Percentiles rank a stretch among this genome's conserved stretches.
Evolutionary conservation across 169 alveolate genomes (phyloP).

Genomic region (Theileria equi): DNA sequence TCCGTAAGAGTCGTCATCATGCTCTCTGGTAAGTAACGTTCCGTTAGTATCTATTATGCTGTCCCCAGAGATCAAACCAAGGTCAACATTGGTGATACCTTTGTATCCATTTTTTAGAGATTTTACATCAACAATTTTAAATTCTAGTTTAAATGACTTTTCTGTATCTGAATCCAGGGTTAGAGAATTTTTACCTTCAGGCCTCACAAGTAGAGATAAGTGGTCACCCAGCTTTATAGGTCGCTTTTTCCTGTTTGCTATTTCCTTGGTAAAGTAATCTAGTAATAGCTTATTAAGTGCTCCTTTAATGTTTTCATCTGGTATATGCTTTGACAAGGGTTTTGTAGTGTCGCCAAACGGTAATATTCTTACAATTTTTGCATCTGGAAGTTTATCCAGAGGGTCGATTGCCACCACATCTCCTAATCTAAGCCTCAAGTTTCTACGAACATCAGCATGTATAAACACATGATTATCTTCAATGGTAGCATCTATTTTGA

Average conservation of each 20-base stretch:
- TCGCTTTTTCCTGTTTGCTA: constrained; percentile 32
- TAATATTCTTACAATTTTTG: constrained; percentile 29
- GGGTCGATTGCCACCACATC: constrained; percentile 55
- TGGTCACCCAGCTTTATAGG: constrained; percentile 65
- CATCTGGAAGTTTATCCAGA: constrained; percentile 35
- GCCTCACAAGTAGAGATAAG: constrained; percentile 33
- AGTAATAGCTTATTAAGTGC: constrained; percentile 44
- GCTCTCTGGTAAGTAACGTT: constrained; percentile 59
- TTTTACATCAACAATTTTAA: constrained; percentile 60
- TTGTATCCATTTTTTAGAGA: constrained; percentile 34
- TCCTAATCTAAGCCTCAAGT: constrained; percentile 57
- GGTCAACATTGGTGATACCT: constrained; percentile 40
- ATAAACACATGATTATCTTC: constrained; percentile 30
- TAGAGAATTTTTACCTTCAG: constrained; percentile 27
- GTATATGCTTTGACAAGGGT: constrained; percentile 30
- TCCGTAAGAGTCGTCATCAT: constrained; percentile 67
- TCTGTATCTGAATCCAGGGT: constrained; percentile 14
- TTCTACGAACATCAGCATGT: constrained; percentile 53
- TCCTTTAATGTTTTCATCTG: background rate
- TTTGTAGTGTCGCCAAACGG: constrained; percentile 53
- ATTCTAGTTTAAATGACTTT: constrained; percentile 57
- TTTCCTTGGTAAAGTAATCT: constrained; percentile 51
- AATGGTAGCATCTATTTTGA: constrained; percentile 25
- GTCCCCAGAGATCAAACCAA: constrained; percentile 58
- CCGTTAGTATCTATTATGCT: constrained; percentile 54